These are phyloP conservation scores for Botryotinia convoluta DNA, from an alignment of 2,329 filamentous ascomycete species.

Conservation along the genomic window DNA sequence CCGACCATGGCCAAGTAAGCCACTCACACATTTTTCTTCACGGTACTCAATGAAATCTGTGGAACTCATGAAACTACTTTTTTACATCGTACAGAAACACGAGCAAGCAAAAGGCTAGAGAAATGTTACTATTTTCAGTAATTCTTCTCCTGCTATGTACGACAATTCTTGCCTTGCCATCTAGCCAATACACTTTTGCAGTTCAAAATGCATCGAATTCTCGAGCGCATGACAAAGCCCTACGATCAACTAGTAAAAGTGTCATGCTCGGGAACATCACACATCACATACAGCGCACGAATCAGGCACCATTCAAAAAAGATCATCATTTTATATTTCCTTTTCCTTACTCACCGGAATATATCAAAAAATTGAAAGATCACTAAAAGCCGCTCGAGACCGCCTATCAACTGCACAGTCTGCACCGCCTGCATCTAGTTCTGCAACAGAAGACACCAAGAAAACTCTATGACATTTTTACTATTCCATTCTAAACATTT, in stretches of 20 bases:
- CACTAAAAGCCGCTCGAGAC: neutral
- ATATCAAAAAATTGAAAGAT: neutral
- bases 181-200: neutral
- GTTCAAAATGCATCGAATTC: neutral
- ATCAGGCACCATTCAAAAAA: neutral
- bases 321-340: neutral
- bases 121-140: neutral
- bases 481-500: neutral
- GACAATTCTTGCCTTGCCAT: neutral
- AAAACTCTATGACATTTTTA: neutral
- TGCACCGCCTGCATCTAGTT: neutral
- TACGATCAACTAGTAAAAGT: neutral
- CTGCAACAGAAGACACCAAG: constrained; percentile 4
- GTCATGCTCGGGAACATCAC: neutral
- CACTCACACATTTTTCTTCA: neutral
- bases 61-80: neutral
- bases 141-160: neutral
- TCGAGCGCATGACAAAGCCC: neutral
- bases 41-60: neutral
- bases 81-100: neutral
- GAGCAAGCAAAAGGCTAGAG: neutral
- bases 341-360: neutral
- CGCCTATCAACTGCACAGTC: neutral
- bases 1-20: neutral
- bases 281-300: neutral